These are phyloP conservation scores for Botryotinia convoluta DNA, from an alignment of 2,329 filamentous ascomycete species.

Conservation along the genomic window DNA sequence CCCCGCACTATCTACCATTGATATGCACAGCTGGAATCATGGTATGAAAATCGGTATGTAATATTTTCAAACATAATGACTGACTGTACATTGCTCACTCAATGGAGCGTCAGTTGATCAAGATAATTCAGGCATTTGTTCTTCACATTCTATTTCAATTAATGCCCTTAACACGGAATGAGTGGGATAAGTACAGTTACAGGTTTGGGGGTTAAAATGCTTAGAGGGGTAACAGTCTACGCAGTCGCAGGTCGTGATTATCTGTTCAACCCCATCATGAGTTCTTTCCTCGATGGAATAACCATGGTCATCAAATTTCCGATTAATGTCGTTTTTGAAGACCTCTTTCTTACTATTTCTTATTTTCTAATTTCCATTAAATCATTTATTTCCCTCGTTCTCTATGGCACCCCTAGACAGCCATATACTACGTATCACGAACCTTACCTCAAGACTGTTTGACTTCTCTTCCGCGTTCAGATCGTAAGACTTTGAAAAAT, in stretches of 20 bases:
- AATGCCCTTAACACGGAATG: neutral
- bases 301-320: neutral
- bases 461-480: neutral
- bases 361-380: neutral
- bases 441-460: conserved; percentile 9
- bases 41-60: neutral
- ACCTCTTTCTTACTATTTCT: too few species aligned
- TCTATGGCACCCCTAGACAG: conserved; percentile 11
- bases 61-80: neutral
- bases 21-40: neutral
- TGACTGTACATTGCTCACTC: neutral
- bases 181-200: neutral
- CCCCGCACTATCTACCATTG: neutral
- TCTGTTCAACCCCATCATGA: neutral
- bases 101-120: neutral
- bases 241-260: conserved; percentile 14
- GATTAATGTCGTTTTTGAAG: neutral
- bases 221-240: neutral
- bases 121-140: neutral
- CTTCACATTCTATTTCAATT: too few species aligned
- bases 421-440: conserved; percentile 13
- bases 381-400: neutral
- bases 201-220: neutral
- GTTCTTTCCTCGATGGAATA: conserved; percentile 4
- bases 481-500: conserved; percentile 5